Evolutionary conservation across 2,329 filamentous ascomycete species (phyloP).

Genomic region (Cercospora janseana): DNA sequence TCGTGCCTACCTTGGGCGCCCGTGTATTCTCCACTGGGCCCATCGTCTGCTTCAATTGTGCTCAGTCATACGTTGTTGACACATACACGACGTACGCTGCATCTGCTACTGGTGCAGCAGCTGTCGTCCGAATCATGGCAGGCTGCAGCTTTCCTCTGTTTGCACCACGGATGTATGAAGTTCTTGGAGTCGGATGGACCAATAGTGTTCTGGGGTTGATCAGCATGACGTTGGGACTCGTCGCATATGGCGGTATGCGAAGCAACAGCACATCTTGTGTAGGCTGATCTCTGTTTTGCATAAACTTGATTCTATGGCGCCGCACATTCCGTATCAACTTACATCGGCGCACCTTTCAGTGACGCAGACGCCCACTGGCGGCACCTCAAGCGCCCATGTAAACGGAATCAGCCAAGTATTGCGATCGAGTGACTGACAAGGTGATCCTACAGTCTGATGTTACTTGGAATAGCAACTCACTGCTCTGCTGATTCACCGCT

Average conservation of each 20-base stretch:
- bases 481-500: no score
- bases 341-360: no score
- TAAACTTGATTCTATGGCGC: no score
- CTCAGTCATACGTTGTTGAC: constrained; percentile 45
- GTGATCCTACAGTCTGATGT: no score
- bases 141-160: constrained; percentile 54
- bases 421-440: no score
- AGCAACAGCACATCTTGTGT: constrained; percentile 27
- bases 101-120: constrained; percentile 49
- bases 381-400: no score
- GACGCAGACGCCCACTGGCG: no score
- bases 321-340: no score
- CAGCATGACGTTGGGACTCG: constrained; percentile 19
- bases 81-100: constrained; percentile 50
- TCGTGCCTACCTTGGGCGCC: constrained; percentile 30
- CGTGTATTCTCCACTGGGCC: constrained; percentile 27
- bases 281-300: constrained; percentile 5
- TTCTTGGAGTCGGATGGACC: constrained; percentile 42
- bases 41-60: constrained; percentile 28
- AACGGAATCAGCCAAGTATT: no score
- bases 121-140: constrained; percentile 47
- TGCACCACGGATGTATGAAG: constrained; percentile 44
- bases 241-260: constrained; percentile 20
- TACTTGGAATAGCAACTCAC: no score
- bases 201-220: constrained; percentile 34